Evolutionary conservation across 371 early-diverging fungal genomes (phyloP), one percentile per base, ranked within the genome.

Genomic region (Rhizoclosmatium hyalinum): DNA sequence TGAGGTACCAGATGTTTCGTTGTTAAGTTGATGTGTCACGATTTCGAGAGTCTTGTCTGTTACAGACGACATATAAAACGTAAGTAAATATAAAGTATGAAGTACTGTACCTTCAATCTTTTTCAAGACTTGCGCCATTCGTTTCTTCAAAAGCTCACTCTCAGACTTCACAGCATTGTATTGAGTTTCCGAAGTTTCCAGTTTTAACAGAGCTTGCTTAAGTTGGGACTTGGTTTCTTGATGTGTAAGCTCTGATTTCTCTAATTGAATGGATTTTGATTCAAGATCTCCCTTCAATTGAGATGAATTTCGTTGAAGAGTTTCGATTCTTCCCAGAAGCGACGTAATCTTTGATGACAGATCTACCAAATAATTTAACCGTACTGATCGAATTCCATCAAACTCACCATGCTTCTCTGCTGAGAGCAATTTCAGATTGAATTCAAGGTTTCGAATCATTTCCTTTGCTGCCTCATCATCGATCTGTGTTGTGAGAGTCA

Each of bases 21-120:
- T 63, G 63, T 63, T 32, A 42, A 63, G 63, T 43, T 63, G 63
- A 41, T 39, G 41, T 32, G 32, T 41, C 6, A 63, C 63, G 19
- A 63, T 19, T 41, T 63, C 63, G n/a, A 63, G 32, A 14, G 63
- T 43, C n/a, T 63, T 63, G 32, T 8, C 63, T 63, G 43, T 41
- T 19, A 19, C 19, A 58, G 6, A 58, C 19, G 32, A 32, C 32
- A 32, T 53, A 53, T n/a, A n/a, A 54, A 12, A 54, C 54, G 54
- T 54, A 14, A n/a, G n/a, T 14, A 14, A 14, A 32, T 32, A 32
- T 32, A 32, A n/a, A 8, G 24, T 8, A 58, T 8, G 24, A 8
- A 19, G 24, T 8, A 6, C 6, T 6, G 14, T 8, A 63, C 63
- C 63, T 63, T 63, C 63, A 42, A 63, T 63, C 42, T 63, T 63